These are phyloP conservation scores for Abortiporus biennis DNA, from an alignment of 1,284 basidiomycete genomes.

Conservation along the genomic window DNA sequence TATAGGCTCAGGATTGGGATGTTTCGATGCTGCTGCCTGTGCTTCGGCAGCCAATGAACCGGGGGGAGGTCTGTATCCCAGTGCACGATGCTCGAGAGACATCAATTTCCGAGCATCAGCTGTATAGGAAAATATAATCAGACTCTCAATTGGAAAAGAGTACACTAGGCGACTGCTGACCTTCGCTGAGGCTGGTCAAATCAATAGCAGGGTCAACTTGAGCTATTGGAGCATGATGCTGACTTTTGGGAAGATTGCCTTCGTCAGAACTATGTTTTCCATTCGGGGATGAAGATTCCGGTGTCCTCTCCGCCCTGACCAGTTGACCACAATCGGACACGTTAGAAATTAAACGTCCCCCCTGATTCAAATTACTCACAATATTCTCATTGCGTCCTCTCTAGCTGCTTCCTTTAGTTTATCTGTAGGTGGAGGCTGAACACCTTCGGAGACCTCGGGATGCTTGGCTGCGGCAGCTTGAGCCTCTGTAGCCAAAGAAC, in stretches of 20 bases:
- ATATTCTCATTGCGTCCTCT: background rate
- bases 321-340: no score
- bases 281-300: no score
- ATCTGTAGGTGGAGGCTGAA: background rate
- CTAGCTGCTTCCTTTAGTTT: slow-evolving; percentile 1
- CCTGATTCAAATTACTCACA: slow-evolving; percentile 1
- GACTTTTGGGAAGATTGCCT: no score
- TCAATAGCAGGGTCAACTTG: no score
- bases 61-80: slow-evolving; percentile 28
- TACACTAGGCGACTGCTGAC: slow-evolving; percentile 9
- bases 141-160: no score
- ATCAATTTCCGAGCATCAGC: slow-evolving; percentile 25
- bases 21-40: slow-evolving; percentile 18
- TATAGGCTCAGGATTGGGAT: no score
- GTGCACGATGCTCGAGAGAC: slow-evolving; percentile 28
- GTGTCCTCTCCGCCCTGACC: no score
- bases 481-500: slow-evolving; percentile 25
- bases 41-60: slow-evolving; percentile 28
- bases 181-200: slow-evolving; percentile 17
- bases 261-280: no score
- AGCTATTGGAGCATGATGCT: no score
- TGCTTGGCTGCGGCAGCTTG: slow-evolving; percentile 22
- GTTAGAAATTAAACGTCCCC: no score
- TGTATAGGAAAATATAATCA: background rate
- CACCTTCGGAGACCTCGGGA: slow-evolving; percentile 9